Base-by-base conservation (phyloP, 805 yeast genomes). In the Yueomyces sp. region DNA sequence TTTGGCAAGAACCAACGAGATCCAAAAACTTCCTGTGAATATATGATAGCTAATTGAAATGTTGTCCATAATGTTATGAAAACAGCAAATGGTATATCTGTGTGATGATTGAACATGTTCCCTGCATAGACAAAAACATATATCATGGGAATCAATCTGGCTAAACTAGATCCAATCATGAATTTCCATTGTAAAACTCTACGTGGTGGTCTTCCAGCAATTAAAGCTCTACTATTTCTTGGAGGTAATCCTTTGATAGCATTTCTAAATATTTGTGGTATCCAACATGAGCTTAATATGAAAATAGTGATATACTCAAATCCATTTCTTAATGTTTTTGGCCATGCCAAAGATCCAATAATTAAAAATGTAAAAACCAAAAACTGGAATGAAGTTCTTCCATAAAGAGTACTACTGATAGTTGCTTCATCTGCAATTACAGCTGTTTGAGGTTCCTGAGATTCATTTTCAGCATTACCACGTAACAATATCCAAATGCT, bases 181-280 rank as follows among this genome's bases (percentile, higher is more conserved):
- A 83, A 88, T 47, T 73, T 76, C 88, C 94, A 84, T 36, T 70
- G 63, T 49, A 86, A 76, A 44, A 74, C 69, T 44, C 85, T 69
- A 11, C 52, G 50, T 42, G 55, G 58, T 41, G 57, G 49, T 37
- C 55, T 52, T 3, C 41, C 40, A 28, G 40, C 50, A 28, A 45
- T 50, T 37, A 41, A 42, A 39, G 50, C 43, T 38, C 45, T 39
- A 40, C 55, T 45, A 6, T 42, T 44, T 40, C 57, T 50, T 47
- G 27, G 54, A 41, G 7, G 60, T 4, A 54, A 47, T 12, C 63
- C 64, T 40, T 60, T 60, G 3, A 59, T 46, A 5, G 59, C 44
- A 56, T 86, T 85, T 57, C 96, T 70, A 52, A 78, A 79, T 38
- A 85, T 80, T 60, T 88, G 97, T 2, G 96, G 96, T 12, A 84